Percentiles rank a stretch among this genome's conserved stretches.
Conservation (phyloP, 140 eudicot genomes). For the Oenanthe javanica region DNA sequence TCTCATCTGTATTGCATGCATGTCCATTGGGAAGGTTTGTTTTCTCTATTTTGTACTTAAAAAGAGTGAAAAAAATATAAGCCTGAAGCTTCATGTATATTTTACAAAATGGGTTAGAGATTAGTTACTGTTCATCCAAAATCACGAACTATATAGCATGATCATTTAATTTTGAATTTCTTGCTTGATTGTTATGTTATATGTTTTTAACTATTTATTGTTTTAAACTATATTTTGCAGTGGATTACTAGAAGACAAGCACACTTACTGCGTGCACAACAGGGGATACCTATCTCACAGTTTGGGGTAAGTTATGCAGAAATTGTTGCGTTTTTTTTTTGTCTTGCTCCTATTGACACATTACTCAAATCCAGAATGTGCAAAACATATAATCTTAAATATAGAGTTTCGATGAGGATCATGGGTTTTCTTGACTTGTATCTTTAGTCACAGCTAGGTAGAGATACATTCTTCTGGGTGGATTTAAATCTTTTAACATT, state of each 20-base stretch:
- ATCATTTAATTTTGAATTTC: neutral
- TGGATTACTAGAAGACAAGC: conserved; percentile 91
- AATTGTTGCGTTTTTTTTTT: too few species aligned
- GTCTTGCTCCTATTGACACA: neutral
- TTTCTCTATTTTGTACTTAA: neutral
- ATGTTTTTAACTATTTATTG: neutral
- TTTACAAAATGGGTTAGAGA: neutral
- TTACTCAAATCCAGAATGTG: neutral
- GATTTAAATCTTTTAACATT: neutral
- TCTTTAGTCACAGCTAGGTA: neutral
- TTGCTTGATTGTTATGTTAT: neutral
- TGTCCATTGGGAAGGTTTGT: conserved; percentile 59
- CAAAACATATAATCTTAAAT: neutral
- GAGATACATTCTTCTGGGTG: neutral
- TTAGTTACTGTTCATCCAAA: neutral
- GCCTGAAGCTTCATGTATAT: neutral
- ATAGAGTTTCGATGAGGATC: neutral
- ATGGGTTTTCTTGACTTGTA: neutral
- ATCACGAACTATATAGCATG: neutral
- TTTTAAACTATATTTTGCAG: conserved; percentile 27
- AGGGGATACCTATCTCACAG: conserved; percentile 90
- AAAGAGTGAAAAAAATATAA: neutral
- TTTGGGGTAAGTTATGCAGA: conserved; percentile 46
- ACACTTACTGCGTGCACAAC: conserved; percentile 67
- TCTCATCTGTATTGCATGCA: conserved; percentile 72